Evolutionary conservation across 2,329 filamentous ascomycete genomes (phyloP).

Genomic region (Aspergillus sp.): DNA sequence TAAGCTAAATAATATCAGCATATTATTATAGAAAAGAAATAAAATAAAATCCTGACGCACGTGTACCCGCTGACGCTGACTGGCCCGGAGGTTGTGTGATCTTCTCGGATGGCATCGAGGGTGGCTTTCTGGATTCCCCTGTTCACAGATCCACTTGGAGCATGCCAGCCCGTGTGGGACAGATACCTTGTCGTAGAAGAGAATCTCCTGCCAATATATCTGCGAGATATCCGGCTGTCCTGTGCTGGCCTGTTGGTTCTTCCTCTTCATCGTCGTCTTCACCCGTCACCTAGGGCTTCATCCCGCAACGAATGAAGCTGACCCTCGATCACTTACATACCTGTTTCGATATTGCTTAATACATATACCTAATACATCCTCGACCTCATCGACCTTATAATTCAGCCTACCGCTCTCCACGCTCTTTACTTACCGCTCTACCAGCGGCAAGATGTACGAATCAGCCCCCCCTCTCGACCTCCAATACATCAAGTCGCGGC

Average conservation of each 20-base stretch:
- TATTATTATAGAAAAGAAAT: neutral
- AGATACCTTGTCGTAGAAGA: neutral
- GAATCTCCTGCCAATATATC: neutral
- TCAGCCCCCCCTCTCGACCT: constrained; percentile 24
- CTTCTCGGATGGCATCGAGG: constrained; percentile 17
- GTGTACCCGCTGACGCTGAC: constrained; percentile 18
- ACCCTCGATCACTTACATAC: too few species aligned
- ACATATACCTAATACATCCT: too few species aligned
- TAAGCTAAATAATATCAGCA: constrained; percentile 4
- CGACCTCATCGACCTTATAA: too few species aligned
- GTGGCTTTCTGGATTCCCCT: constrained; percentile 15
- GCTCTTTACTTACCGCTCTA: neutral
- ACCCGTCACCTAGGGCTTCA: too few species aligned
- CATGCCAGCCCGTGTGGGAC: constrained; percentile 11
- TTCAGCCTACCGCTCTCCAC: neutral
- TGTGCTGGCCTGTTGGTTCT: neutral
- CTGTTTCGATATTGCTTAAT: too few species aligned
- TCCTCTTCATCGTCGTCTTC: too few species aligned
- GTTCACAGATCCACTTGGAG: constrained; percentile 5
- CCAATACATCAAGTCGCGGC: constrained; percentile 29
- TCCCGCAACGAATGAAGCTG: too few species aligned
- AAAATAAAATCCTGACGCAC: constrained; percentile 13
- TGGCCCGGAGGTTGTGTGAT: constrained; percentile 12
- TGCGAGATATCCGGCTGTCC: neutral
- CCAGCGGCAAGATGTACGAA: constrained; percentile 25